Evolutionary conservation across 257 asterid genomes (phyloP).

Genomic region (Gardenia jasminoides): DNA sequence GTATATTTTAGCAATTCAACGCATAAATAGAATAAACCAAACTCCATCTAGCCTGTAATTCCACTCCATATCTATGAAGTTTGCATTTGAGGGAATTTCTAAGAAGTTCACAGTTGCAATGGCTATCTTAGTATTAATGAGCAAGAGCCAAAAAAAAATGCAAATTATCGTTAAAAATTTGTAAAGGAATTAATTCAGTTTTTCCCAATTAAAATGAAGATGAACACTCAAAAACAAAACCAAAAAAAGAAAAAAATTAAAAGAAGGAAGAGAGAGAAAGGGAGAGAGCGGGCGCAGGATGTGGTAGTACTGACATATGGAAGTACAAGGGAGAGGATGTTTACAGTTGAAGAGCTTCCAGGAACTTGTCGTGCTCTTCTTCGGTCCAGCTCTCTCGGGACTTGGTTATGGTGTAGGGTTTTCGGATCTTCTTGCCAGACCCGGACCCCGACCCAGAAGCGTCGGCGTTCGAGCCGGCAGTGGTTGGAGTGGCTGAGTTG

Average conservation of each 20-base stretch:
- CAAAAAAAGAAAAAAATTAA: too few species aligned
- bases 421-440: constrained; percentile 64
- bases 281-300: neutral
- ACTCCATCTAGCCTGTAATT: too few species aligned
- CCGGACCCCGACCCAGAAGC: constrained; percentile 24
- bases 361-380: constrained; percentile 90
- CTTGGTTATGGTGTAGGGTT: constrained; percentile 87
- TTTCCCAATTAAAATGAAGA: too few species aligned
- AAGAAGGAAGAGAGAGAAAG: neutral
- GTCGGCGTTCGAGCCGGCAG: constrained; percentile 23
- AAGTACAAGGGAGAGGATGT: neutral
- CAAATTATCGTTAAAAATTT: too few species aligned
- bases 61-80: too few species aligned
- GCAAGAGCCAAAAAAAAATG: too few species aligned
- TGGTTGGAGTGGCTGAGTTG: constrained; percentile 24
- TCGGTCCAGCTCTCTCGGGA: constrained; percentile 93
- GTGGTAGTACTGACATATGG: neutral
- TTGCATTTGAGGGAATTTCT: too few species aligned
- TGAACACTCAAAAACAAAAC: too few species aligned
- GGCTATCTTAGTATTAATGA: neutral
- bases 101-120: neutral
- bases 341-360: constrained; percentile 89
- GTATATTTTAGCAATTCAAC: too few species aligned
- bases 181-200: too few species aligned
- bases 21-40: too few species aligned